These are phyloP conservation scores for Adenanthera pavonina DNA, from an alignment of 306 rosid genomes.

Conservation along the genomic window DNA sequence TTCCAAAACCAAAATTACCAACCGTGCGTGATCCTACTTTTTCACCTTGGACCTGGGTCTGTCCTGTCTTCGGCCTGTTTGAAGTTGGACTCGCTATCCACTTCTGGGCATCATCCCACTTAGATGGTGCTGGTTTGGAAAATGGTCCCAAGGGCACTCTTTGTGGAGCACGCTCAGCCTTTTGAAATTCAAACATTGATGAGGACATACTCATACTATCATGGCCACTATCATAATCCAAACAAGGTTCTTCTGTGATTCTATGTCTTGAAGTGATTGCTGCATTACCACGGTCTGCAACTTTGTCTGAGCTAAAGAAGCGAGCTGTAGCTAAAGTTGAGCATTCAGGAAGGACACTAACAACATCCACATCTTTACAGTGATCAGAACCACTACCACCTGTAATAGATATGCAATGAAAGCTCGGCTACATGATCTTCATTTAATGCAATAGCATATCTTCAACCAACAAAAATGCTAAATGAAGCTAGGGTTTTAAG, in stretches of 20 bases:
- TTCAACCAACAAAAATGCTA: constrained; percentile 28
- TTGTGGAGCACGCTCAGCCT: constrained; percentile 73
- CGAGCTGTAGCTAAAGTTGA: constrained; percentile 51
- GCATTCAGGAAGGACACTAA: constrained; percentile 77
- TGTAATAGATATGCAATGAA: constrained; percentile 42
- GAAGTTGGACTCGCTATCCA: constrained; percentile 96
- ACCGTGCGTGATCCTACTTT: constrained; percentile 63
- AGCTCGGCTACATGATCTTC: constrained; percentile 11
- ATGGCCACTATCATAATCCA: constrained; percentile 66
- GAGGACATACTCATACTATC: constrained; percentile 58
- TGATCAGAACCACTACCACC: constrained; percentile 74
- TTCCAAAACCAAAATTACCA: constrained; percentile 56
- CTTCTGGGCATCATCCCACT: constrained; percentile 99
- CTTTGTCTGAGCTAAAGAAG: constrained; percentile 51
- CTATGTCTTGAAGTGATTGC: constrained; percentile 51
- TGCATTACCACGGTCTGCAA: constrained; percentile 50
- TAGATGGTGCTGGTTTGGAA: constrained; percentile 92
- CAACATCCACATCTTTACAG: constrained; percentile 88
- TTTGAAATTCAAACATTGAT: constrained; percentile 86
- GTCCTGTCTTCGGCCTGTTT: constrained; percentile 70
- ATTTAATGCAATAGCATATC: constrained; percentile 15
- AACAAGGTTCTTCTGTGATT: constrained; percentile 62
- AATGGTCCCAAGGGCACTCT: constrained; percentile 76
- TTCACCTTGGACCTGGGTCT: constrained; percentile 61
- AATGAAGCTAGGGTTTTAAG: neutral